Percentiles rank a stretch among this genome's conserved stretches.
phyloP scores from a whole-genome alignment of 768 basidiomycete species.

The Auricularia sp. region DNA sequence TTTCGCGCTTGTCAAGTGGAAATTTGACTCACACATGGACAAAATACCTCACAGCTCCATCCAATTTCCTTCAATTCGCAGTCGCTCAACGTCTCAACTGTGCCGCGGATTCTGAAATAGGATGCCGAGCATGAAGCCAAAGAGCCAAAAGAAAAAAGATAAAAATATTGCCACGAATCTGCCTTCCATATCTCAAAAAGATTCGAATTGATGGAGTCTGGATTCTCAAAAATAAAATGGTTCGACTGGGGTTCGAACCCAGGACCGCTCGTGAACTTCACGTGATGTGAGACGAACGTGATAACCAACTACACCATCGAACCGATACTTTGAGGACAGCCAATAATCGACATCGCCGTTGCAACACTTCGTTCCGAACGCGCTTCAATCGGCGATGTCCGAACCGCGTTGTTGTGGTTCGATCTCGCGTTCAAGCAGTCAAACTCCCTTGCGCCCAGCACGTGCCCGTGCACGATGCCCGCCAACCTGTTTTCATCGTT shows the following conservation, averaged over 20 bases:
- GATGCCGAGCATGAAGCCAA: too few relatives aligned
- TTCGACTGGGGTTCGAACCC: not conserved
- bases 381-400: not conserved
- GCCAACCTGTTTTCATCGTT: conserved; percentile 25
- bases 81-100: too few relatives aligned
- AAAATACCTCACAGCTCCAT: too few relatives aligned
- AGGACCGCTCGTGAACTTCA: not conserved
- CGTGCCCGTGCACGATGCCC: conserved; percentile 3
- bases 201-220: not conserved
- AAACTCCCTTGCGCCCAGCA: not conserved
- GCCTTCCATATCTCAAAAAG: not conserved
- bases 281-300: not conserved
- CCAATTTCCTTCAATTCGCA: too few relatives aligned
- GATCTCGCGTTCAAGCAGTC: not conserved
- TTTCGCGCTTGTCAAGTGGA: too few relatives aligned
- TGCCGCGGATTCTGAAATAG: too few relatives aligned
- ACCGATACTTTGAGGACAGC: not conserved
- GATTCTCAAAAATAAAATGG: not conserved
- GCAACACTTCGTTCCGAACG: not conserved
- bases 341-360: not conserved
- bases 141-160: too few relatives aligned
- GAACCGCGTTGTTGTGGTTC: not conserved
- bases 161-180: too few relatives aligned
- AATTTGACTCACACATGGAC: too few relatives aligned
- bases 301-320: not conserved